Evolutionary conservation across 2,329 filamentous ascomycete species (phyloP).

Genomic region (Delphinella strobiligena): DNA sequence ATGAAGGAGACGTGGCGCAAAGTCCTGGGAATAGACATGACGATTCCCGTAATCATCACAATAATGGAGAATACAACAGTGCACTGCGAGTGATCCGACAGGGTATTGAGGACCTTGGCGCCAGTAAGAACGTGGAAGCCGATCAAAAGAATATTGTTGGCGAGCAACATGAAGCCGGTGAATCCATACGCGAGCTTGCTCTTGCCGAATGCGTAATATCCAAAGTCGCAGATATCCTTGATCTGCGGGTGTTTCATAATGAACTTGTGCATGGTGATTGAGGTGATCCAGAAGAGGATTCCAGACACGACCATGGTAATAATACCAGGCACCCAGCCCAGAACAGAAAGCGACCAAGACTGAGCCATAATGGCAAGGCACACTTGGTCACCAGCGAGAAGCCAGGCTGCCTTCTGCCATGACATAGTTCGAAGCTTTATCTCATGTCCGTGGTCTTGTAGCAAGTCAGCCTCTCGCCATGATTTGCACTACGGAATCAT

Average conservation of each 20-base stretch:
- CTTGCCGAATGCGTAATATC: constrained; percentile 35
- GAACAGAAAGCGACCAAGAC: constrained; percentile 37
- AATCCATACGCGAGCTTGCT: constrained; percentile 33
- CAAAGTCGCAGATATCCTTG: constrained; percentile 39
- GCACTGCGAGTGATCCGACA: constrained; percentile 36
- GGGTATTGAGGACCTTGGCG: constrained; percentile 37
- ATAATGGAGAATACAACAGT: constrained; percentile 39
- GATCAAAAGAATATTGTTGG: constrained; percentile 40
- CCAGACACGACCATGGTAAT: constrained; percentile 36
- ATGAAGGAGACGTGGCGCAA: constrained; percentile 38
- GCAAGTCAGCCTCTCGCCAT: background rate
- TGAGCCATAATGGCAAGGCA: constrained; percentile 42
- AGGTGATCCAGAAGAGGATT: constrained; percentile 38
- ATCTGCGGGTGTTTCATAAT: constrained; percentile 42
- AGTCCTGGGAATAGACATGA: constrained; percentile 34
- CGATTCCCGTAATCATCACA: constrained; percentile 32
- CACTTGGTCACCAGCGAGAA: constrained; percentile 37
- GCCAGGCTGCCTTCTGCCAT: constrained; percentile 40
- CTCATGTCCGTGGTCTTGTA: constrained; percentile 33
- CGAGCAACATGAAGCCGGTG: constrained; percentile 35
- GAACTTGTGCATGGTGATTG: constrained; percentile 39
- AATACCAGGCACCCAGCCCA: constrained; percentile 36
- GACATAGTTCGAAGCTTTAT: constrained; percentile 43
- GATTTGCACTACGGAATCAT: constrained; percentile 20
- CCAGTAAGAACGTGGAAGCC: constrained; percentile 40